Evolutionary conservation across 169 alveolate genomes (phyloP).

Genomic region (Eimeria acervulina): DNA sequence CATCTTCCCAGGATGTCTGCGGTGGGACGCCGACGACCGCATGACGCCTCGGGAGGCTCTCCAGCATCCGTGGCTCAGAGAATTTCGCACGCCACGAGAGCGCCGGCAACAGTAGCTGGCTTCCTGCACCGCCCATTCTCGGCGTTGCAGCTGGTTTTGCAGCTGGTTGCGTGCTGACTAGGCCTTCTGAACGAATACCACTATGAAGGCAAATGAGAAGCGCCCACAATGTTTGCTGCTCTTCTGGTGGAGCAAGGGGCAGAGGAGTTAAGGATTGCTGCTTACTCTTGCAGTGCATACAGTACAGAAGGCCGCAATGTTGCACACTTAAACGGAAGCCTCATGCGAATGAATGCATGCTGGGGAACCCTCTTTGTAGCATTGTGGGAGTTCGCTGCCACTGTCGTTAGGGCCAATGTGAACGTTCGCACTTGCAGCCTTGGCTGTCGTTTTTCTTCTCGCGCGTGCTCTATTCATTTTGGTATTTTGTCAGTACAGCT

Average conservation of each 20-base stretch:
- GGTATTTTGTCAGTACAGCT: neutral
- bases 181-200: neutral
- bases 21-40: conserved; percentile 92
- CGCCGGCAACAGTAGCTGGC: conserved; percentile 30
- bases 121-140: neutral
- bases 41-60: conserved; percentile 94
- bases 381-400: neutral
- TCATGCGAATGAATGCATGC: neutral
- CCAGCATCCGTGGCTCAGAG: conserved; percentile 92
- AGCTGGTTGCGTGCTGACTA: neutral
- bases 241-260: neutral
- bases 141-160: neutral
- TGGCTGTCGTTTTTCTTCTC: neutral
- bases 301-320: neutral
- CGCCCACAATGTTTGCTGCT: neutral
- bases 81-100: conserved; percentile 60
- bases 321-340: neutral
- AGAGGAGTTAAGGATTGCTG: neutral
- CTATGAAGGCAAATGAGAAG: neutral
- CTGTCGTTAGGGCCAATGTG: neutral
- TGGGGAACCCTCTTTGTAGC: neutral
- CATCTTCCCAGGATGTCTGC: conserved; percentile 85
- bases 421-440: neutral
- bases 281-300: neutral
- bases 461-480: neutral